phyloP scores from a whole-genome alignment of 257 asterid genomes.

The Nyctanthes arbortristis region DNA sequence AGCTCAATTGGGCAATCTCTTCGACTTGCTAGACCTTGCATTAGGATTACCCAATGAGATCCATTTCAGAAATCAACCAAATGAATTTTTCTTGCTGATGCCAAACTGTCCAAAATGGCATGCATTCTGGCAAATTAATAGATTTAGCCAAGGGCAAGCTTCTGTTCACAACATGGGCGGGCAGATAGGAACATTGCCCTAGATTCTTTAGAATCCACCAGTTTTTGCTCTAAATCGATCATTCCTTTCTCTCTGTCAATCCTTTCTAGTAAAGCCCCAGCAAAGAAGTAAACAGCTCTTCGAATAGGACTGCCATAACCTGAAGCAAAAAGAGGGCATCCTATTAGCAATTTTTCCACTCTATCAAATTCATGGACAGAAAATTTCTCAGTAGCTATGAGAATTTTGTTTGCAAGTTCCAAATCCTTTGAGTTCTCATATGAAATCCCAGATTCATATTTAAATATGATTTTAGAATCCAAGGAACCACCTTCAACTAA shows the following conservation, averaged over 20 bases:
- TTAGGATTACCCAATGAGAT: slow-evolving; percentile 39
- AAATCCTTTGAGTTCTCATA: too few relatives aligned
- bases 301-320: slow-evolving; percentile 28
- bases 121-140: slow-evolving; percentile 40
- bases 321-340: slow-evolving; percentile 23
- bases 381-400: slow-evolving; percentile 31
- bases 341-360: slow-evolving; percentile 32
- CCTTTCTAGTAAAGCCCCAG: slow-evolving; percentile 37
- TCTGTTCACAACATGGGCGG: slow-evolving; percentile 19
- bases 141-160: slow-evolving; percentile 33
- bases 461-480: too few relatives aligned
- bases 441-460: too few relatives aligned
- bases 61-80: slow-evolving; percentile 36
- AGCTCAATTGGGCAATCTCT: slow-evolving; percentile 19
- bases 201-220: slow-evolving; percentile 24
- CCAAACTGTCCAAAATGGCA: slow-evolving; percentile 36
- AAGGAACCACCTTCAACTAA: too few relatives aligned
- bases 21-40: slow-evolving; percentile 38
- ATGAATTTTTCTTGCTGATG: slow-evolving; percentile 38
- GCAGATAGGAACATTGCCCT: slow-evolving; percentile 1
- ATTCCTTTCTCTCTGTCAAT: slow-evolving; percentile 24
- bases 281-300: slow-evolving; percentile 26
- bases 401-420: too few relatives aligned
- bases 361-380: slow-evolving; percentile 24
- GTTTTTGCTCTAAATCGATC: slow-evolving; percentile 10